phyloP scores from a whole-genome alignment of 2,329 filamentous ascomycete species.

The Epichloe sibirici region DNA sequence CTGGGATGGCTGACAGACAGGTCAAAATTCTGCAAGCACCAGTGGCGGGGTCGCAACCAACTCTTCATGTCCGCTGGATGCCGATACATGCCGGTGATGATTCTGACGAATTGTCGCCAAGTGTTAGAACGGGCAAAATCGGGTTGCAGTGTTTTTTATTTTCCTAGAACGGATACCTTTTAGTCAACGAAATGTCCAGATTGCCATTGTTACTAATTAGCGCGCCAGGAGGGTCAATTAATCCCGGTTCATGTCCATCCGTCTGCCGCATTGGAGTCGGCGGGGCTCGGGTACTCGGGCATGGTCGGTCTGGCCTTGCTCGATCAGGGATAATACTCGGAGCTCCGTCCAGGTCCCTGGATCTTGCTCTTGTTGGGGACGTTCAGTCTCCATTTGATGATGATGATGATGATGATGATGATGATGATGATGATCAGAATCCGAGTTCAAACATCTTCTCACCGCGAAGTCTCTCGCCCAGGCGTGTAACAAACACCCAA shows the following conservation, averaged over 20 bases:
- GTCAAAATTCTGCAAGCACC: conserved; percentile 1
- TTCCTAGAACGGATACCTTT: conserved; percentile 2
- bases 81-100: conserved; percentile 9
- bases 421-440: neutral
- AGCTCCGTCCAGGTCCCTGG: neutral
- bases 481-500: conserved; percentile 25
- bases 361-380: neutral
- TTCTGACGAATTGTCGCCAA: conserved; percentile 2
- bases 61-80: conserved; percentile 6
- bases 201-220: neutral
- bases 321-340: neutral
- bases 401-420: neutral
- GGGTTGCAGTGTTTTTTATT: neutral
- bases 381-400: neutral
- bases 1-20: neutral
- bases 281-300: no score
- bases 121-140: conserved; percentile 2
- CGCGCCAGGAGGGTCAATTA: neutral
- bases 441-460: conserved; percentile 9
- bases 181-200: conserved; percentile 4
- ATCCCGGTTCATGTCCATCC: conserved; percentile 1
- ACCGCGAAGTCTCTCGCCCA: conserved; percentile 21
- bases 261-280: neutral
- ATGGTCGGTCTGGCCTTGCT: neutral
- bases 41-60: conserved; percentile 1